These are phyloP conservation scores for Russula griseocarnosa DNA, from an alignment of 768 basidiomycete species.

Conservation along the genomic window DNA sequence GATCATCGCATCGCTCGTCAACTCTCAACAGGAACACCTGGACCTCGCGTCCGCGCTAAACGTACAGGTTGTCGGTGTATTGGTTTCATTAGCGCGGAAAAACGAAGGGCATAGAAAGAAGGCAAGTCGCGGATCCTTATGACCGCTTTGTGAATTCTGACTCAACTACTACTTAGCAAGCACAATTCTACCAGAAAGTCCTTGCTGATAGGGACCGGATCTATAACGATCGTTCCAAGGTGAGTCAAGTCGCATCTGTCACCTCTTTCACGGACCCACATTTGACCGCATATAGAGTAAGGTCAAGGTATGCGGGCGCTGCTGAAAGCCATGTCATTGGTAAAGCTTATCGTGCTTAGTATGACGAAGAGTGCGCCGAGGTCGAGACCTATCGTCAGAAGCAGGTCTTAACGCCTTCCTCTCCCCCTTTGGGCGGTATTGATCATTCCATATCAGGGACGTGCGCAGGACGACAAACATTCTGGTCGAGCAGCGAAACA, in stretches of 20 bases:
- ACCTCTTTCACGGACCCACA: slow-evolving; percentile 10
- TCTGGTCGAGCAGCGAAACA: slow-evolving; percentile 70
- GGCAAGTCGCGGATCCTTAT: slow-evolving; percentile 36
- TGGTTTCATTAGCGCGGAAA: slow-evolving; percentile 56
- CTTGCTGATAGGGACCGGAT: slow-evolving; percentile 64
- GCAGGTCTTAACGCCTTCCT: slow-evolving; percentile 47
- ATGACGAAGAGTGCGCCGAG: slow-evolving; percentile 74
- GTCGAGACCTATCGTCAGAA: slow-evolving; percentile 73
- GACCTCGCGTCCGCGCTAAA: slow-evolving; percentile 59
- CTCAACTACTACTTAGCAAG: slow-evolving; percentile 45
- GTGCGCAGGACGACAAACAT: slow-evolving; percentile 68
- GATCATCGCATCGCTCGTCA: slow-evolving; percentile 57
- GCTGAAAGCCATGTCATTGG: slow-evolving; percentile 3
- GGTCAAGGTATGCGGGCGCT: slow-evolving; percentile 48
- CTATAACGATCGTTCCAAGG: slow-evolving; percentile 69
- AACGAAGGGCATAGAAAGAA: slow-evolving; percentile 68
- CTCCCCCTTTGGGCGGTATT: slow-evolving; percentile 11
- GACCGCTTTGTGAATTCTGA: slow-evolving; percentile 15
- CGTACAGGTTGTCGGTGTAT: slow-evolving; percentile 57
- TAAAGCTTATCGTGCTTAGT: slow-evolving; percentile 42
- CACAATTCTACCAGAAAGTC: slow-evolving; percentile 65
- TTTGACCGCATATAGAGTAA: slow-evolving; percentile 44
- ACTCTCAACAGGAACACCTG: slow-evolving; percentile 64
- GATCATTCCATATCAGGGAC: slow-evolving; percentile 44
- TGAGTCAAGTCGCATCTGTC: slow-evolving; percentile 34